Conservation (phyloP, 768 basidiomycete genomes). For the Saitozyma sp. region DNA sequence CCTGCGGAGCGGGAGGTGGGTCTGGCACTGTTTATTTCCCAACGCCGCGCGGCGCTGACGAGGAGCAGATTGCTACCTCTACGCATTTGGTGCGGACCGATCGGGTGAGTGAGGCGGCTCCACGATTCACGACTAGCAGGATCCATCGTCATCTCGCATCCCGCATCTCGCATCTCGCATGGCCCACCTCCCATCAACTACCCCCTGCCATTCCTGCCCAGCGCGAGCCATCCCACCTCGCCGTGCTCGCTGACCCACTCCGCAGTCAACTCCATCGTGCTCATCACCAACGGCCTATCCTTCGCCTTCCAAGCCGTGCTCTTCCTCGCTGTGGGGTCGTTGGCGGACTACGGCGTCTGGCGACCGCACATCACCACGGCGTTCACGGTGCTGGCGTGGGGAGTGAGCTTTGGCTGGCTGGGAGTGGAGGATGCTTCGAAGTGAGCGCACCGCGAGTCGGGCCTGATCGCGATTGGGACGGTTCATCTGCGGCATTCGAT, state of each 20-base stretch:
- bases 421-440: slow-evolving; percentile 56
- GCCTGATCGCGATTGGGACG: slow-evolving; percentile 25
- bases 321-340: slow-evolving; percentile 68
- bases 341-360: slow-evolving; percentile 82
- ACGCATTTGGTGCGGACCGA: slow-evolving; percentile 33
- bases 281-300: slow-evolving; percentile 75
- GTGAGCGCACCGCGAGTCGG: slow-evolving; percentile 30
- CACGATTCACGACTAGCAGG: neutral
- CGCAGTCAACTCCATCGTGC: slow-evolving; percentile 66
- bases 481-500: slow-evolving; percentile 32
- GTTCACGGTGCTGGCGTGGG: slow-evolving; percentile 67
- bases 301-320: slow-evolving; percentile 73
- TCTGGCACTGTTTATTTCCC: neutral
- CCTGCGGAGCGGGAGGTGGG: slow-evolving; percentile 33
- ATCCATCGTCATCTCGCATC: too few relatives aligned
- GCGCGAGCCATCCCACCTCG: neutral
- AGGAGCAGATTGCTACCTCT: slow-evolving; percentile 25
- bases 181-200: neutral
- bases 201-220: neutral
- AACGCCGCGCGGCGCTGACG: neutral
- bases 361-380: slow-evolving; percentile 76
- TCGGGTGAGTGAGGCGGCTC: slow-evolving; percentile 23
- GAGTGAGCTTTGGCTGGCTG: slow-evolving; percentile 74
- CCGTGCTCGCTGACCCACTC: neutral
- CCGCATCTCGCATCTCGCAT: too few relatives aligned